Percentiles rank a stretch among this genome's conserved stretches.
Conservation (phyloP, 768 basidiomycete species). For the Hygrocybe coccinea region DNA sequence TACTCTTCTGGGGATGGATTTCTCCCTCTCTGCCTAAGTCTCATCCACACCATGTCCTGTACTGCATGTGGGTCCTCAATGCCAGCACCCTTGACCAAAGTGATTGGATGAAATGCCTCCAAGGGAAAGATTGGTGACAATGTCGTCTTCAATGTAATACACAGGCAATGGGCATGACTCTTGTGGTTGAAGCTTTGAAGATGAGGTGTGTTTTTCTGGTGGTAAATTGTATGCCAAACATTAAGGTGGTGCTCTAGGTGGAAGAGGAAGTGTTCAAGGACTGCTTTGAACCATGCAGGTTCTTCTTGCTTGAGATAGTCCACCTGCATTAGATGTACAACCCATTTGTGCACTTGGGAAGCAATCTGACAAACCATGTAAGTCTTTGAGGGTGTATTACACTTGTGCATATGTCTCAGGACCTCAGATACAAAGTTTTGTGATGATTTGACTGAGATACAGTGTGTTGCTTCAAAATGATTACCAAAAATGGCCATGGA, state of each 20-base stretch:
- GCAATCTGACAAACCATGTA: conserved; percentile 78
- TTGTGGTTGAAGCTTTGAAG: conserved; percentile 33
- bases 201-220: conserved; percentile 15
- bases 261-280: conserved; percentile 79
- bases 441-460: no score
- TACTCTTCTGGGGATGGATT: conserved; percentile 91
- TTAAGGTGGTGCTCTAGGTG: conserved; percentile 62
- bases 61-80: conserved; percentile 55
- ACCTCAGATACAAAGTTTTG: no score
- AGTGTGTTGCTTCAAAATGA: no score
- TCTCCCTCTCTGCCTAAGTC: conserved; percentile 72
- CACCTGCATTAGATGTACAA: conserved; percentile 71
- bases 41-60: conserved; percentile 63
- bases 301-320: conserved; percentile 55
- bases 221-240: conserved; percentile 53
- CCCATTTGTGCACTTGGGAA: conserved; percentile 83
- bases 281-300: conserved; percentile 82
- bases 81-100: conserved; percentile 64
- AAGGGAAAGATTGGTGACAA: conserved; percentile 91
- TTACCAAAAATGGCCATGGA: no score
- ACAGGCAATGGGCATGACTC: conserved; percentile 54
- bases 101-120: conserved; percentile 80
- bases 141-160: conserved; percentile 75
- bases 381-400: no score
- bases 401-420: no score